phyloP scores from a whole-genome alignment of 1,284 basidiomycete species.

The Austroboletus niveus region DNA sequence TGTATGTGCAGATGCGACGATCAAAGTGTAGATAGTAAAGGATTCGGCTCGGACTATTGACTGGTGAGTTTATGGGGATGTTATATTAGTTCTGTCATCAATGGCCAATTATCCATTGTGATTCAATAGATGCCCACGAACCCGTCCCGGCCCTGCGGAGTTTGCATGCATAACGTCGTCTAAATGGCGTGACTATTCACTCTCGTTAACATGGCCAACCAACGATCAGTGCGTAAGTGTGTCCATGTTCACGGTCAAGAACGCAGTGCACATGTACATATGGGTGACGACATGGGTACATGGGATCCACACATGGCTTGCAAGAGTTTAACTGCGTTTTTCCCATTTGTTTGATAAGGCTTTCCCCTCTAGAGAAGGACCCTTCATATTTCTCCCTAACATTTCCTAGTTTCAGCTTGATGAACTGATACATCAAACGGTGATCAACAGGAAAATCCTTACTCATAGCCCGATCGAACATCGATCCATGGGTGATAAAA shows the following conservation, averaged over 20 bases:
- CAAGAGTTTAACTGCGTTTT: neutral
- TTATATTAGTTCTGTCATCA: neutral
- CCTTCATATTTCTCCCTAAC: neutral
- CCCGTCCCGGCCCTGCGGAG: neutral
- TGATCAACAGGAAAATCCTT: neutral
- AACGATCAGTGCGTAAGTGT: no score
- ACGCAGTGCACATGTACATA: no score
- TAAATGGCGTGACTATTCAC: neutral
- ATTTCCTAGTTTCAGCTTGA: neutral
- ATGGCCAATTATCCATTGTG: neutral
- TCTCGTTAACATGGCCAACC: neutral
- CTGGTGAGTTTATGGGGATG: neutral
- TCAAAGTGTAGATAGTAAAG: neutral
- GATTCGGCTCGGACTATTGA: neutral
- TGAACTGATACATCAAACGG: neutral
- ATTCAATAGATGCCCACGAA: neutral
- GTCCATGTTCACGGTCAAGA: no score
- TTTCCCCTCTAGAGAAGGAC: neutral
- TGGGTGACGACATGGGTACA: neutral
- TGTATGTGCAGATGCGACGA: neutral
- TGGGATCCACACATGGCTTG: neutral
- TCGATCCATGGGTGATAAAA: neutral
- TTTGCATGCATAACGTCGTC: neutral
- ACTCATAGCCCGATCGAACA: neutral
- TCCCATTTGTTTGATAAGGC: neutral